Base-by-base conservation (phyloP, 2,329 filamentous ascomycete species). In the Epichloe bromicola region DNA sequence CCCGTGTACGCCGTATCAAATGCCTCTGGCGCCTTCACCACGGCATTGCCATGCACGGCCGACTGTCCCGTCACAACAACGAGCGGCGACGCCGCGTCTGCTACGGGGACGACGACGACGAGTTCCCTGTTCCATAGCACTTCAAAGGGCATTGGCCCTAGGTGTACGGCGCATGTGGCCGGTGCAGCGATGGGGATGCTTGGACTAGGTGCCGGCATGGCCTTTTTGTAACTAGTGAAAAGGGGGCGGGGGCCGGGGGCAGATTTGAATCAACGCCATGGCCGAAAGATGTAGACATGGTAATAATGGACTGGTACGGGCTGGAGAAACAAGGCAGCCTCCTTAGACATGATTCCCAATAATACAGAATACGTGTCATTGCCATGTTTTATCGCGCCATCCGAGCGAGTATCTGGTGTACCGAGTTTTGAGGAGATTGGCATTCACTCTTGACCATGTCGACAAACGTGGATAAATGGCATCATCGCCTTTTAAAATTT, bases 1-100 rank as follows among this genome's bases (percentile, higher is more conserved):
- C 70, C 75, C 4, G 80, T 74, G 1, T 86, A 78, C 65, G 65
- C 67, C 23, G 72, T 72, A 51, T 80, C 77, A 4, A 71, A 68
- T 5, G 66, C 63, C 4, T 66, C 71, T 39, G 55, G 59, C 11
- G 65, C 70, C 5, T 75, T 73, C 54, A 70, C 70, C 0, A 66
- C 63, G 0, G 66, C 64, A 6, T 63, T 74, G 46, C 71, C 73
- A 0, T 75, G 71, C 51, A 70, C 67, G 0, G 56, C 54, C 6
- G 56, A 64, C 49, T 74, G 71, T 40, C 65, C 68, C 1, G 63
- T 63, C n/a, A 62, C 63, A 2, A 63, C 60, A 3, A 62, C 60
- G 3, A 17, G 30, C 8, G 34, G n/a, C 10, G 44, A 26, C 12
- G 46, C 7, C 5, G 53, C 50, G 8, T 17, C 61, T 44, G 65